These are phyloP conservation scores for Narthecium ossifragum DNA, from an alignment of 106 monocot species.

Conservation along the genomic window DNA sequence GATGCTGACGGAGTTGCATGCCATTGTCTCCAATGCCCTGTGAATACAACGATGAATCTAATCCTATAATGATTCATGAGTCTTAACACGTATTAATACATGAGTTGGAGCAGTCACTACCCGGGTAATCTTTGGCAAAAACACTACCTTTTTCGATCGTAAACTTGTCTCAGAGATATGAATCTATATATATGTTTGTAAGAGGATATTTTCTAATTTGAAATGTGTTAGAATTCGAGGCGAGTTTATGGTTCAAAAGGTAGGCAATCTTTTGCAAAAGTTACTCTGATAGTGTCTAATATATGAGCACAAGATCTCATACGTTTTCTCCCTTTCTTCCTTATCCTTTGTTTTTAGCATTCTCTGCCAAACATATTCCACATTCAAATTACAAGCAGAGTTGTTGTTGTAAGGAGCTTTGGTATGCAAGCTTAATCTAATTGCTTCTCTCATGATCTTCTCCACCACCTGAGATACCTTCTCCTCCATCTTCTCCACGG, in stretches of 20 bases:
- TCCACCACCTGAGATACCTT: constrained; percentile 7
- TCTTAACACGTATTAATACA: no score
- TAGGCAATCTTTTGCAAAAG: no score
- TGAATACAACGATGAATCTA: no score
- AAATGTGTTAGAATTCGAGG: no score
- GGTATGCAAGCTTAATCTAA: background rate
- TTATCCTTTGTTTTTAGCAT: constrained; percentile 7
- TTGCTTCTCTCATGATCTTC: background rate
- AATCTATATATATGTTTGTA: no score
- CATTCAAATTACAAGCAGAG: background rate
- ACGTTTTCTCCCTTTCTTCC: constrained; percentile 18
- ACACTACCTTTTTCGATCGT: no score
- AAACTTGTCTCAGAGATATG: no score
- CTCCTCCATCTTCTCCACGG: constrained; percentile 20
- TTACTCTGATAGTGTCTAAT: constrained; percentile 6
- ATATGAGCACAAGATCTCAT: background rate
- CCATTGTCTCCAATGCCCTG: constrained; percentile 1
- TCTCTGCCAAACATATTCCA: background rate
- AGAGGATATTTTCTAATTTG: no score
- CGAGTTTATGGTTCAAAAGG: no score
- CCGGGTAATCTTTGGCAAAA: no score
- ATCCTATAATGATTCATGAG: no score
- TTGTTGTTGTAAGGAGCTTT: background rate
- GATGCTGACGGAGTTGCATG: constrained; percentile 6
- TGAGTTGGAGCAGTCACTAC: no score